Evolutionary conservation across 305 asterid species (phyloP).

Genomic region (Rubia balearica): DNA sequence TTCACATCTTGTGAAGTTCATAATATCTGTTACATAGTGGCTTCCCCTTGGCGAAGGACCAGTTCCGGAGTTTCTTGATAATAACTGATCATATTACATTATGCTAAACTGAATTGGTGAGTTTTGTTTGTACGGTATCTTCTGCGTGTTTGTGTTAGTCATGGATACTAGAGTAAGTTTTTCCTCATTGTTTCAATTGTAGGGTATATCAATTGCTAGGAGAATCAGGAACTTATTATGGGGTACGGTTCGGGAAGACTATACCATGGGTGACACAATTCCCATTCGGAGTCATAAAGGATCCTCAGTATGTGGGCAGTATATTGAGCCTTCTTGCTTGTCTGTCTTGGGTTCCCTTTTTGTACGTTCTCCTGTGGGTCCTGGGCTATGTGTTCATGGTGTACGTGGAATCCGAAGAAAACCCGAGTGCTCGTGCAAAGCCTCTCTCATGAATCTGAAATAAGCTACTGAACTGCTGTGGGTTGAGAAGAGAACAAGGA

Average conservation of each 20-base stretch:
- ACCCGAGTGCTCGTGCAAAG: constrained; percentile 66
- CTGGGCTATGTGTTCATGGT: constrained; percentile 68
- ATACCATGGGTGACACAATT: constrained; percentile 79
- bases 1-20: neutral
- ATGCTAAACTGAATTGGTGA: neutral
- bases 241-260: constrained; percentile 78
- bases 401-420: constrained; percentile 61
- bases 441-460: constrained; percentile 33
- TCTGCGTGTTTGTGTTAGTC: neutral
- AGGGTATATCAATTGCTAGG: constrained; percentile 94
- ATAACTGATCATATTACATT: neutral
- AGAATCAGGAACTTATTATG: constrained; percentile 84
- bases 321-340: constrained; percentile 73
- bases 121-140: neutral
- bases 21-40: neutral
- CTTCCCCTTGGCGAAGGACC: neutral
- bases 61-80: neutral
- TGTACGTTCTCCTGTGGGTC: constrained; percentile 54
- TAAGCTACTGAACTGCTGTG: neutral
- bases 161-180: neutral
- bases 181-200: constrained; percentile 16
- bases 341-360: constrained; percentile 58
- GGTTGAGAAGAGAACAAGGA: constrained; percentile 6
- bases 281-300: constrained; percentile 76
- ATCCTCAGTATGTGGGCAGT: constrained; percentile 93